phyloP scores from a whole-genome alignment of 192 early-diverging fungal genomes.

The Entophlyctis helioformis region DNA sequence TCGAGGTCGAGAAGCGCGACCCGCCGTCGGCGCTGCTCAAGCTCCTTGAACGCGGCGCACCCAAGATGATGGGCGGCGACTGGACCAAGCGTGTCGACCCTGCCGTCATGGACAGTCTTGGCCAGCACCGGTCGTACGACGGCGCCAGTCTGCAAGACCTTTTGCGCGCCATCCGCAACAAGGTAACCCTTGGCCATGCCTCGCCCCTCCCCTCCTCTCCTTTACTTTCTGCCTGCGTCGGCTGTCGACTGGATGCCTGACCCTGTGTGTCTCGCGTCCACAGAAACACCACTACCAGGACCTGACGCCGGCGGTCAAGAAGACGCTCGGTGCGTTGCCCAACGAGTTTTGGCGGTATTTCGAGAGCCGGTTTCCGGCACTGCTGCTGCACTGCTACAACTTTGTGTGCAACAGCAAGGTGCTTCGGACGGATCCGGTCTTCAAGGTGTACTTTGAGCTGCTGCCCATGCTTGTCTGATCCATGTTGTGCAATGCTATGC shows the following conservation, averaged over 20 bases:
- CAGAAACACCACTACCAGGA: constrained; percentile 97
- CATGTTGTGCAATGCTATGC: too few relatives aligned
- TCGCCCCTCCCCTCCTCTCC: too few relatives aligned
- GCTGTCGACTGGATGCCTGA: too few relatives aligned
- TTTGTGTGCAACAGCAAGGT: constrained; percentile 41
- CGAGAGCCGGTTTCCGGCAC: constrained; percentile 73
- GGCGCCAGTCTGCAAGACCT: constrained; percentile 72
- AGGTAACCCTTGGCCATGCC: too few relatives aligned
- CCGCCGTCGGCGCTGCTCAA: constrained; percentile 53
- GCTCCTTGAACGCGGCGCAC: constrained; percentile 47
- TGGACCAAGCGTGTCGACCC: constrained; percentile 67
- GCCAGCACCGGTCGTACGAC: constrained; percentile 90
- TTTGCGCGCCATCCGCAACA: constrained; percentile 82
- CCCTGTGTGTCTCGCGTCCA: too few relatives aligned
- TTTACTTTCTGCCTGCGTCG: too few relatives aligned
- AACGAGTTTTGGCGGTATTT: constrained; percentile 83
- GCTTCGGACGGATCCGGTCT: constrained; percentile 16
- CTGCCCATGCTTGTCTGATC: too few relatives aligned
- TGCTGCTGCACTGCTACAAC: constrained; percentile 82
- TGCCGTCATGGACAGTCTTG: constrained; percentile 63
- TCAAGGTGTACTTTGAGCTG: constrained; percentile 24
- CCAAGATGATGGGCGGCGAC: constrained; percentile 52
- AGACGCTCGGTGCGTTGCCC: constrained; percentile 70
- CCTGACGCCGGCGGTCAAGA: constrained; percentile 64
- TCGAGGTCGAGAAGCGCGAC: constrained; percentile 76